phyloP scores from a whole-genome alignment of 148 eudicot genomes.

The Diospyros kaki region DNA sequence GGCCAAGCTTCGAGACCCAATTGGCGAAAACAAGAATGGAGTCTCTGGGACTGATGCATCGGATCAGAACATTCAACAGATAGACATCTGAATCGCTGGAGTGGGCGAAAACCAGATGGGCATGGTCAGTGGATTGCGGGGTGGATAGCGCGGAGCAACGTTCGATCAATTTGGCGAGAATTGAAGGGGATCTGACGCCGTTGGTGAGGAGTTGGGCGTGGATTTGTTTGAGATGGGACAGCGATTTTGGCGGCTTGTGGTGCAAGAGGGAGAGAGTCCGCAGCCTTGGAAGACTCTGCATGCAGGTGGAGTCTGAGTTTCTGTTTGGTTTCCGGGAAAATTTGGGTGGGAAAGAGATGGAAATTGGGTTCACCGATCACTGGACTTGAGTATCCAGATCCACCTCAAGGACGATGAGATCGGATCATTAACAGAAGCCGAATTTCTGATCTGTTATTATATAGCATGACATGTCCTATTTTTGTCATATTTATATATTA shows the following conservation, averaged over 20 bases:
- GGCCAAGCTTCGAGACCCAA: conserved; percentile 33
- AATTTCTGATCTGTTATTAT: too few species aligned
- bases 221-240: conserved; percentile 32
- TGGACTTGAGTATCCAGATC: too few species aligned
- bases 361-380: too few species aligned
- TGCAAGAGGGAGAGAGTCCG: conserved; percentile 16
- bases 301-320: background rate
- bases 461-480: too few species aligned
- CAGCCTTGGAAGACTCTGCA: conserved; percentile 3
- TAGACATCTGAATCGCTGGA: conserved; percentile 16
- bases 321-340: too few species aligned
- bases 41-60: conserved; percentile 41
- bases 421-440: too few species aligned
- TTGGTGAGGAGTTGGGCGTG: conserved; percentile 46
- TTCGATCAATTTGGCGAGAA: conserved; percentile 35
- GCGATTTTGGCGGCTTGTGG: conserved; percentile 15
- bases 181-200: conserved; percentile 24
- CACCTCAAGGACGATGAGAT: too few species aligned
- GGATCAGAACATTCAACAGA: conserved; percentile 49
- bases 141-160: conserved; percentile 26
- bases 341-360: too few species aligned
- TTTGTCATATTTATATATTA: too few species aligned
- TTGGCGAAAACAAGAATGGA: conserved; percentile 40
- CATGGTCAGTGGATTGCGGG: conserved; percentile 26
- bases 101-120: conserved; percentile 34